These are phyloP conservation scores for Stephanodiscus triporus DNA, from an alignment of 108 stramenopile genomes.

Conservation along the genomic window DNA sequence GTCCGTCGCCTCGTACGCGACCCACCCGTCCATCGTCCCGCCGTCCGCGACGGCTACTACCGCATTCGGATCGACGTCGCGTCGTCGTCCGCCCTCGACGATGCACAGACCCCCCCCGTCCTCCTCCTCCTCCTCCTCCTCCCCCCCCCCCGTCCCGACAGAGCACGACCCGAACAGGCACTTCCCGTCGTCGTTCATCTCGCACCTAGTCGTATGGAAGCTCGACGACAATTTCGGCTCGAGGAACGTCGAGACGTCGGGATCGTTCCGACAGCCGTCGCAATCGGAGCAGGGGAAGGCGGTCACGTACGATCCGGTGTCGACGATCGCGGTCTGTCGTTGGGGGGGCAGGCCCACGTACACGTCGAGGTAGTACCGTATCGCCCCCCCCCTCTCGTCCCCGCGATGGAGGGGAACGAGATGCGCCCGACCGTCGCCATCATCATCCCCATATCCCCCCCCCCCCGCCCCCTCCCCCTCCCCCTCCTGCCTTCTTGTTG, in stretches of 20 bases:
- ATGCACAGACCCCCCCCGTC: slow-evolving; percentile 4
- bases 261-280: slow-evolving; percentile 60
- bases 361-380: slow-evolving; percentile 63
- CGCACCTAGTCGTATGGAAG: slow-evolving; percentile 43
- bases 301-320: slow-evolving; percentile 73
- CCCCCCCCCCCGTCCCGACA: neutral
- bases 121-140: neutral
- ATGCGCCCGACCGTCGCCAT: slow-evolving; percentile 11
- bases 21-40: too few species aligned
- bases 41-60: too few species aligned
- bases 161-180: neutral
- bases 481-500: too few species aligned
- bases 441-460: too few species aligned
- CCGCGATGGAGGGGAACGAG: slow-evolving; percentile 39
- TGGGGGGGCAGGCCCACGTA: slow-evolving; percentile 80
- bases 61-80: neutral
- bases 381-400: slow-evolving; percentile 12
- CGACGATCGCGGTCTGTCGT: slow-evolving; percentile 75
- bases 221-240: neutral
- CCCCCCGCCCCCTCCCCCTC: too few species aligned
- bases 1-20: slow-evolving; percentile 41
- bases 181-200: slow-evolving; percentile 3
- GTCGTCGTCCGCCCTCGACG: slow-evolving; percentile 27
- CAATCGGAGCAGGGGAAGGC: slow-evolving; percentile 80
- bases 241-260: slow-evolving; percentile 1